Conservation (phyloP, 2,329 filamentous ascomycete genomes). For the Fusarium denticulatum region DNA sequence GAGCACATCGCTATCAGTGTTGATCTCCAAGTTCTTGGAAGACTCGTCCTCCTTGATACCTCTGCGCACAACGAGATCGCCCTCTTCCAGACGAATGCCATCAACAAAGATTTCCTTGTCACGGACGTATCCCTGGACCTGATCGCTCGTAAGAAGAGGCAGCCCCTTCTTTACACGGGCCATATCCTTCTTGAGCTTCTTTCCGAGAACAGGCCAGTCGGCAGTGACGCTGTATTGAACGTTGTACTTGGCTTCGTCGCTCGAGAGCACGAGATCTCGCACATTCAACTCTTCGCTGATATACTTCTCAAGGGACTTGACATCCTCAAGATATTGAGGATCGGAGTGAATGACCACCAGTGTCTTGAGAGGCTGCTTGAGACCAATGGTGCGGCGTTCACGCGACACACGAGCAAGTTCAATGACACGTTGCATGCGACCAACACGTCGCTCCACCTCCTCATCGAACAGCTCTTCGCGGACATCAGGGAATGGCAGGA, state of each 20-base stretch:
- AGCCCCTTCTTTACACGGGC: slow-evolving; percentile 91
- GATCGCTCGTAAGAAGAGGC: slow-evolving; percentile 78
- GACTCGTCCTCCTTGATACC: slow-evolving; percentile 77
- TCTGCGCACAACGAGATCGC: slow-evolving; percentile 81
- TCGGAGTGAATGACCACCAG: slow-evolving; percentile 90
- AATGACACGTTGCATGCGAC: slow-evolving; percentile 95
- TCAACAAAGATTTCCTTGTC: slow-evolving; percentile 82
- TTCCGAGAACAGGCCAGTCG: slow-evolving; percentile 93
- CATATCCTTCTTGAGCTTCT: slow-evolving; percentile 97
- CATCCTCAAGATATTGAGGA: slow-evolving; percentile 83
- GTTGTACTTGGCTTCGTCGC: slow-evolving; percentile 89
- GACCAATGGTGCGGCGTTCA: slow-evolving; percentile 82
- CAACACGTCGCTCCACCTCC: slow-evolving; percentile 85
- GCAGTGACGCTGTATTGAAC: slow-evolving; percentile 90
- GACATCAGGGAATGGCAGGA: slow-evolving; percentile 89
- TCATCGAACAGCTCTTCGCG: slow-evolving; percentile 88
- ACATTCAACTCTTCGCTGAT: slow-evolving; percentile 93
- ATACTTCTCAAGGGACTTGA: slow-evolving; percentile 86
- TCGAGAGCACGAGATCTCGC: slow-evolving; percentile 82
- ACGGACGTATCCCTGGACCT: slow-evolving; percentile 81
- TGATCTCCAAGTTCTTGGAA: slow-evolving; percentile 82
- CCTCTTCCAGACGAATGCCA: slow-evolving; percentile 82
- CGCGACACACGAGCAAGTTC: slow-evolving; percentile 87
- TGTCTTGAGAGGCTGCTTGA: slow-evolving; percentile 92
- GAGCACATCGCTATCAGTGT: slow-evolving; percentile 89